Evolutionary conservation across 2,329 filamentous ascomycete species (phyloP), one percentile per base, ranked within the genome.

Genomic region (Colletotrichum orchidophilum): DNA sequence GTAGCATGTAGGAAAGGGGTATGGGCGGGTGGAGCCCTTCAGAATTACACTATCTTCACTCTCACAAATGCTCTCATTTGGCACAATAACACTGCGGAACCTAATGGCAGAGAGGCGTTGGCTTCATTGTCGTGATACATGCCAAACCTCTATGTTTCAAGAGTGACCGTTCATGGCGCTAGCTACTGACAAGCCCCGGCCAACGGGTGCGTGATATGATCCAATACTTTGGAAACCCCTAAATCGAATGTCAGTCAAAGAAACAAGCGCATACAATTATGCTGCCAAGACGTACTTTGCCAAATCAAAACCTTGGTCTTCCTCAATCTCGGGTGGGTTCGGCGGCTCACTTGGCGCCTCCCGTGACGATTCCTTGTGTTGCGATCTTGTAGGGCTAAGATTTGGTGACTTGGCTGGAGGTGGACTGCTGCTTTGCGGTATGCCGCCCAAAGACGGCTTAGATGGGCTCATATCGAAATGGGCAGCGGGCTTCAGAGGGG

Each of bases 171-270:
- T 81, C 68, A 84, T 77, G 6, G 83, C 81, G 31, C 79, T 82
- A 24, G 82, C 80, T 64, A 87, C 81, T 33, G 84, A 79, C 50
- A 85, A 78, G 3, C 85, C 85, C 53, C 82, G 80, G n/a, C 83
- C 81, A 11, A 87, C 83, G 1, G 86, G 86, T 49, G 88, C 87
- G 74, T 92, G 90, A 72, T 89, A 92, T 1, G 88, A 86, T 33
- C 88, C 87, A 62, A 92, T 92, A 73, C 87, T 91, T 77, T 91
- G 90, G 75, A 92, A 92, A 0, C 90, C 90, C 81, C 88, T 90
- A 67, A 49, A 67, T 21, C 54, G 27, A 72, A 50, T 54, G 76
- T 84, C 77, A 82, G 77, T 64, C 46, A 13, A 33, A 33, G 11
- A 50, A 2, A 9, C 31, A 26, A 57, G 35, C 35, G 31, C 53